Evolutionary conservation across 2,329 filamentous ascomycete genomes (phyloP), one percentile per base, ranked within the genome.

Genomic region (Aspergillus tubingensis): DNA sequence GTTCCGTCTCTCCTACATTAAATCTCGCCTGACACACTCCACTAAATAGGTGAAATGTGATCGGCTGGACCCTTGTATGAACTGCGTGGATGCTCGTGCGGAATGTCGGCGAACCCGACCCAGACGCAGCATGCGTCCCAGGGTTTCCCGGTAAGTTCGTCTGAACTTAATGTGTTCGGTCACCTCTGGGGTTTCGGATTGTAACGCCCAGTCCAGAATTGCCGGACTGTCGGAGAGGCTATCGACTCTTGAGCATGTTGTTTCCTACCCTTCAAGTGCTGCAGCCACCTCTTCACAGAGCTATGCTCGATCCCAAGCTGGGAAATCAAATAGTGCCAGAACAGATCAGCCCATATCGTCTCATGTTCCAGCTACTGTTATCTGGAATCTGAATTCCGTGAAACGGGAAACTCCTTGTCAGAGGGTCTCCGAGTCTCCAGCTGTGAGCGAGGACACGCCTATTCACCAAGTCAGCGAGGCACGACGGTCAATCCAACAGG

Each of bases 21-120:
- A 11, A 4, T 13, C 47, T 19, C 15, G 2, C 7, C 47, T 27
- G 15, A 49, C 25, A 5, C 47, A 27, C 25, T 27, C 23, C 3
- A 3, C 27, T 30, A 30, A 3, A 10, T 10, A 53, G 50, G 50
- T 53, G 17, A 53, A 53, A 53, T 53, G 50, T 21, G 50, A 53
- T 17, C 50, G 50, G n/a, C 30, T 53, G 6, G 50, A 53, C n/a
- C 50, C 50, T 8, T 53, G 50, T n/a, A 53, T 53, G 50, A 53
- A 53, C 6, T 53, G 50, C 11, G 50, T 53, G 11, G 50, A 53
- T 27, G 50, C 50, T 7, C 19, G 36, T 1, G 50, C 50, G 19
- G 19, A 53, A 41, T 53, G 50, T 21, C 50, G 30, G 15, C 32
- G 50, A 3, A n/a, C 50, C 13, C 47, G 47, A 13, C 47, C 47